Evolutionary conservation across 2,329 filamentous ascomycete genomes (phyloP), one percentile per base, ranked within the genome.

Genomic region (Alternaria infectoria): DNA sequence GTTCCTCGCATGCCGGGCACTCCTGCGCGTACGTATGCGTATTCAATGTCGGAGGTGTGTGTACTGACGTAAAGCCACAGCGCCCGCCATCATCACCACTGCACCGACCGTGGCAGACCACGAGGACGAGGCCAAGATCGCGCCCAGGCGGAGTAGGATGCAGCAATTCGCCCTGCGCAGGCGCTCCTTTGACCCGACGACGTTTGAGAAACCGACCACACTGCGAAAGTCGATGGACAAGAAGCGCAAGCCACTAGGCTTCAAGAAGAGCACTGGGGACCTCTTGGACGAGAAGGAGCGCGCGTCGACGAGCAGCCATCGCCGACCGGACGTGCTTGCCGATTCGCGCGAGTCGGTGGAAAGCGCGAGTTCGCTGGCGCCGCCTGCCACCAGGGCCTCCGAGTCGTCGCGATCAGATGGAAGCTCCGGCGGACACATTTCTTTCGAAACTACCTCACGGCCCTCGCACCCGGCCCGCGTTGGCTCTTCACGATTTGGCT

Each of bases 361-460:
- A 65, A 83, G 84, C 25, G 85, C 84, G 25, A 87, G 88, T 13
- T 84, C 88, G 3, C 82, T 93, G 62, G 88, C 89, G 8, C 84
- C 91, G 19, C 88, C 90, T 11, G 82, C 88, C 28, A 86, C 87
- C 66, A 85, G 92, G 44, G 82, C 91, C 26, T 96, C 92, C 6
- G 95, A 97, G 74, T 97, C 95, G 2, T 97, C 93, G 3, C 88
- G 92, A 69, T 97, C 95, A 26, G 94, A 97, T 78, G 91, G 88
- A 47, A 97, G 92, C 80, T 92, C 90, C 15, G 88, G 86, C 45
- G 78, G 76, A 28, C 78, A 80, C 59, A 68, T 79, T 68, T 77
- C 76, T 25, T 79, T 80, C 49, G 78, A 78, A 28, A 50, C 74
- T 54, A 74, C 68, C 26, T 69, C 77, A 23, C 75, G 71, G 19